These are phyloP conservation scores for Naganishia randhawae DNA, from an alignment of 768 basidiomycete species.

Conservation along the genomic window DNA sequence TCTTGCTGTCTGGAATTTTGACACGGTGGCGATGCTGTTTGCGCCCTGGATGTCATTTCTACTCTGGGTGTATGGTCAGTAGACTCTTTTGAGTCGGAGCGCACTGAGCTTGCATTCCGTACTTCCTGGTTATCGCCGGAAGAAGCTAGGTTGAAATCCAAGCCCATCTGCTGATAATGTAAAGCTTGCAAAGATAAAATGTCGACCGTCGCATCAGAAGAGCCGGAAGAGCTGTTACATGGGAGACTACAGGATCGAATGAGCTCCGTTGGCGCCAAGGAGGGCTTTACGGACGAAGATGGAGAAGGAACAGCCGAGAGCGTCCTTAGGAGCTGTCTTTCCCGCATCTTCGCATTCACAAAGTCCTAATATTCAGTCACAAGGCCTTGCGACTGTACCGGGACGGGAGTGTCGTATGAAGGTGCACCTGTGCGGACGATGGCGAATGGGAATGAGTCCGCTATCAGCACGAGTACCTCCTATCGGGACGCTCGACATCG, in stretches of 20 bases:
- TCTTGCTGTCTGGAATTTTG: not conserved
- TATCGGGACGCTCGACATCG: too few relatives aligned
- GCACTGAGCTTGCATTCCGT: not conserved
- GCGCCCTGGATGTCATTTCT: not conserved
- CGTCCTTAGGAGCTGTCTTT: not conserved
- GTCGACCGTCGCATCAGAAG: not conserved
- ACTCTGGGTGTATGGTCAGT: not conserved
- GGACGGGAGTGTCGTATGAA: too few relatives aligned
- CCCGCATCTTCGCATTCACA: not conserved
- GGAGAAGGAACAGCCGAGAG: not conserved
- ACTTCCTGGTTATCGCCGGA: not conserved
- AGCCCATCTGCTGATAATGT: not conserved
- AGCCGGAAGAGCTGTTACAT: not conserved
- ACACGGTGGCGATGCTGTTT: not conserved
- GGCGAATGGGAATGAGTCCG: too few relatives aligned
- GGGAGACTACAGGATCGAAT: not conserved
- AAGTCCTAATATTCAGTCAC: not conserved
- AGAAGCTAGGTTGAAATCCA: not conserved
- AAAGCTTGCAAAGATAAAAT: not conserved
- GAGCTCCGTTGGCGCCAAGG: not conserved
- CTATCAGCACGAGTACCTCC: too few relatives aligned
- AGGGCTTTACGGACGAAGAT: not conserved
- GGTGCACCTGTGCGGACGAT: too few relatives aligned
- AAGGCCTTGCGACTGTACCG: too few relatives aligned
- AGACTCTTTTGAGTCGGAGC: not conserved